Evolutionary conservation across 129 eudicot species (phyloP), one percentile per base, ranked within the genome.

Genomic region (Pulicaria dysenterica): DNA sequence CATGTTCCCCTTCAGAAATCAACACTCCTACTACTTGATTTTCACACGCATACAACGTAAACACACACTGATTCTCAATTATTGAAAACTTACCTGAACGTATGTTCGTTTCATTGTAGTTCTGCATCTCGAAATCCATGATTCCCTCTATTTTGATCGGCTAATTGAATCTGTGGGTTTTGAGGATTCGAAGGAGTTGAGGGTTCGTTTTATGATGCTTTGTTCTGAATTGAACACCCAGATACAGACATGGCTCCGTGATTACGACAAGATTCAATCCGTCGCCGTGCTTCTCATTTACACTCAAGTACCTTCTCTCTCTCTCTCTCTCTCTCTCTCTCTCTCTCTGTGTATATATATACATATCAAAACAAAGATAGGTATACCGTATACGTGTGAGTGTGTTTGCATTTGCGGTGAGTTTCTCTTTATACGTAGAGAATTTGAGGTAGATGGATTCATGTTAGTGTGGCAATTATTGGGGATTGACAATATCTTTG

Each of bases 191-290:
- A 24, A 24, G 68, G 7, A 43, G 7, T 7, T 5, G 37, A 14
- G 47, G 34, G 60, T 64, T 54, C 31, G 8, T 68, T 76, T 45
- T 73, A 85, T 77, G 84, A 88, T 83, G 96, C 91, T 70, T 83
- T 86, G 91, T 84, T 75, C 80, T 81, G 83, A 83, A 74, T 71
- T 84, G 10, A 86, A 64, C 61, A 86, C 71, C 69, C 84, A 75
- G 55, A 62, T 89, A 64, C 86, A 81, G 72, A 75, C 91, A 11
- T 93, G 92, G 95, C 87, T 87, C 75, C 96, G 92, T 74, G 89
- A 93, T 82, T 90, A 89, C 80, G 98, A 87, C 76, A 85, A 67
- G 88, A 75, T 93, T 77, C 98, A 89, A 79, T 82, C 84, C 42
- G 54, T 84, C 14, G 95, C 96, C 57, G 85, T 93, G 57, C 74